Base-by-base conservation (phyloP, 345 rosid species). In the Populus alba region DNA sequence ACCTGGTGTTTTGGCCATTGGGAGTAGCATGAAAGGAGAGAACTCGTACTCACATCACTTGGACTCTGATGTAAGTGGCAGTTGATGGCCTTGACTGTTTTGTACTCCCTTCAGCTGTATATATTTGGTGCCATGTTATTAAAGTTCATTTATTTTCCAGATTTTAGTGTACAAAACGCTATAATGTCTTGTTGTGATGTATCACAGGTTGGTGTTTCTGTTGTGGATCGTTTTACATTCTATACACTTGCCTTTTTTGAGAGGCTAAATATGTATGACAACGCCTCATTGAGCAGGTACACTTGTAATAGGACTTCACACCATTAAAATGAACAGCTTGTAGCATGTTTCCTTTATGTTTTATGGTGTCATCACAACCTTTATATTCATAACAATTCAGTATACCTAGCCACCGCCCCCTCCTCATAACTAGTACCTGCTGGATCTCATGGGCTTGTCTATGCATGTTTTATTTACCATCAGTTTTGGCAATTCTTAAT, bases 31-130 rank as follows among this genome's bases (percentile, higher is more conserved):
- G 87, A 96, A 94, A 88, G 99, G 97, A 82, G 99, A 96, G 83
- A 96, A 90, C 86, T 96, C 99, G n/a, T 96, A 94, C 80, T 96
- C 98, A 23, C 99, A 96, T 88, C 99, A 94, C 85, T 85, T 96
- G 82, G 99, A 94, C 83, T 89, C 98, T 70, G 97, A 96, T 89
- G 97, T 92, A 89, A 89, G 97, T 80, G 51, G 49, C 23, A 8
- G 67, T 4, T 35, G n/a, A 65, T 61, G 27, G 55, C 35, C 70
- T 75, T 71, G 49, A 66, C 59, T 33, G 68, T 65, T 74, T 68
- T 71, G 11, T 11, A 39, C 25, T 51, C 39, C 53, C 53, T 62
- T n/a, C 70, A 84, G 51, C 71, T 37, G 27, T 9, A 77, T 33
- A 38, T 41, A 49, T 66, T 75, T 22, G 70, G 45, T 62, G 25